phyloP scores from a whole-genome alignment of 176 grass and related monocot species.

The Carex kokanica region DNA sequence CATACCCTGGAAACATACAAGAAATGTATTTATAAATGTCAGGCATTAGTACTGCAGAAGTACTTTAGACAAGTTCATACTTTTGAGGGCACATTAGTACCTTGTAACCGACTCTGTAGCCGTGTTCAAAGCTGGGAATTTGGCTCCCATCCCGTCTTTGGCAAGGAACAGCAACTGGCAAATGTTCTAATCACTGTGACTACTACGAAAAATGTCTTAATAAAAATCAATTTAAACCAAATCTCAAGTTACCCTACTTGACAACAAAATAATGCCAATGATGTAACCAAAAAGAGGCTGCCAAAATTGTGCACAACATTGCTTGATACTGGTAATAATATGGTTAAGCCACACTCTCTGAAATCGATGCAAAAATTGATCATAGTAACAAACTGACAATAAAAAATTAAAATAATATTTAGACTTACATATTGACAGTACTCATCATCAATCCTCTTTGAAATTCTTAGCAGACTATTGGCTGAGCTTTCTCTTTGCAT shows the following conservation, averaged over 20 bases:
- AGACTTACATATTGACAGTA: slow-evolving; percentile 41
- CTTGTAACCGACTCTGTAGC: slow-evolving; percentile 47
- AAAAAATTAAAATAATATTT: not conserved
- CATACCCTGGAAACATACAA: too few relatives aligned
- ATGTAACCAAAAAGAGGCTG: not conserved
- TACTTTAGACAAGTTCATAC: too few relatives aligned
- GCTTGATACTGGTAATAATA: not conserved
- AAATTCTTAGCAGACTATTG: slow-evolving; percentile 43
- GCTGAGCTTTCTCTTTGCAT: too few relatives aligned
- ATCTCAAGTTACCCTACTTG: not conserved
- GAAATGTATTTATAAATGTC: too few relatives aligned
- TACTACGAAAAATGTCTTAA: not conserved
- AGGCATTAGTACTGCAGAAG: too few relatives aligned
- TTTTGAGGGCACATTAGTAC: too few relatives aligned
- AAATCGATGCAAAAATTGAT: not conserved
- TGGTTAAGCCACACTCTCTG: not conserved
- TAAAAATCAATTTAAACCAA: not conserved
- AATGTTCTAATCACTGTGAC: not conserved
- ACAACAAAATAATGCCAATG: not conserved
- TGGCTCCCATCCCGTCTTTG: slow-evolving; percentile 47
- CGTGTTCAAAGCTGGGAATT: slow-evolving; percentile 42
- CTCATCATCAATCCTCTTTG: slow-evolving; percentile 49
- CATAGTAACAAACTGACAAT: not conserved
- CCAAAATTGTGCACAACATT: not conserved
- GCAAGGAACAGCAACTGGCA: slow-evolving; percentile 42